Evolutionary conservation across 2,329 filamentous ascomycete species (phyloP).

Genomic region (Venturia oleaginea): DNA sequence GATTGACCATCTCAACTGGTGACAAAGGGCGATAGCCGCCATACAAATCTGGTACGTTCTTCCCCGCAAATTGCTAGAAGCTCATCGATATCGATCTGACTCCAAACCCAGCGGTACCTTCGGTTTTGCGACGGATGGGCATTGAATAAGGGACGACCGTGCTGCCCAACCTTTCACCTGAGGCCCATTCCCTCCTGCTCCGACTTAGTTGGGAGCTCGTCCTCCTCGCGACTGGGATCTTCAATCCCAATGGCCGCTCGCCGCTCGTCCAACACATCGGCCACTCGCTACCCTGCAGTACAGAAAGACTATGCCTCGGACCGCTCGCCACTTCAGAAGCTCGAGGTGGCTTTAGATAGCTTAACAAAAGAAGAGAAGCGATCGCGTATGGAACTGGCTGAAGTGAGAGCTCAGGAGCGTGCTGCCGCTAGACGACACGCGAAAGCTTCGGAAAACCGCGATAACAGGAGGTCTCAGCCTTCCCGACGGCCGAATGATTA

Average conservation of each 20-base stretch:
- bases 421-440: constrained; percentile 30
- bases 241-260: constrained; percentile 26
- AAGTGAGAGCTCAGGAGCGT: constrained; percentile 60
- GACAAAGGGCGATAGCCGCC: neutral
- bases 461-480: constrained; percentile 5
- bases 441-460: constrained; percentile 15
- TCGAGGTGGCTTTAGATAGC: constrained; percentile 73
- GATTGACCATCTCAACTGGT: neutral
- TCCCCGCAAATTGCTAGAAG: too few species aligned
- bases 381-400: constrained; percentile 73
- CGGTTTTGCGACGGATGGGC: neutral
- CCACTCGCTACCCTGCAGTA: neutral
- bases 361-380: constrained; percentile 92
- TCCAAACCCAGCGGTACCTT: neutral
- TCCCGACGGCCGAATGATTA: neutral
- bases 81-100: neutral
- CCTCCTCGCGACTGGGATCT: neutral
- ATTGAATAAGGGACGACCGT: neutral
- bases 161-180: neutral
- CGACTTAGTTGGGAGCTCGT: neutral
- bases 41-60: too few species aligned
- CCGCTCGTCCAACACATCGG: constrained; percentile 6
- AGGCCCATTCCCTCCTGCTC: neutral
- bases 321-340: constrained; percentile 82
- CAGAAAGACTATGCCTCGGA: constrained; percentile 58